phyloP scores from a whole-genome alignment of 306 rosid genomes.

The Ceratonia siliqua region DNA sequence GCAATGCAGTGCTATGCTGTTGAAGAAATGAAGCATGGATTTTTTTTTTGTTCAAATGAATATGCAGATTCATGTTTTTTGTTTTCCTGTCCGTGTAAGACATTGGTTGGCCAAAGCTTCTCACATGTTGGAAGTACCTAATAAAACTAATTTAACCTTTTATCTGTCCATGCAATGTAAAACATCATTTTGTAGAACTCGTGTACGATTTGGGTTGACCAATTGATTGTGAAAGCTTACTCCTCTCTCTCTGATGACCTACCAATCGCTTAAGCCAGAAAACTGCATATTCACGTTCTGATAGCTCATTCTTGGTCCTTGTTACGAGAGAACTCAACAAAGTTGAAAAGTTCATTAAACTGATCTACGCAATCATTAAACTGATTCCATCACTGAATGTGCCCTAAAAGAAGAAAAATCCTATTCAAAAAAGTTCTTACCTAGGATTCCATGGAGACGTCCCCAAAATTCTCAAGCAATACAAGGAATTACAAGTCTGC shows the following conservation, averaged over 20 bases:
- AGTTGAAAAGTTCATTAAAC: too few relatives aligned
- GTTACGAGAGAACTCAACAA: too few relatives aligned
- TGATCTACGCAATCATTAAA: too few relatives aligned
- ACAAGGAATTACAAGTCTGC: too few relatives aligned
- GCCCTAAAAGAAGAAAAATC: too few relatives aligned
- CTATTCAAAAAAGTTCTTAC: too few relatives aligned
- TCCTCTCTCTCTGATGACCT: not conserved
- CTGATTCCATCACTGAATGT: too few relatives aligned
- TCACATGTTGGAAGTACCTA: slow-evolving; percentile 57
- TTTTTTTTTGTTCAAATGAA: slow-evolving; percentile 38
- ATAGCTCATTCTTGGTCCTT: too few relatives aligned
- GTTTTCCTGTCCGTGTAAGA: slow-evolving; percentile 36
- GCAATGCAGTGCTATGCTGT: slow-evolving; percentile 82
- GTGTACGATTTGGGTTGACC: slow-evolving; percentile 35
- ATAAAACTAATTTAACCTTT: slow-evolving; percentile 43
- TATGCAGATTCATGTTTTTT: slow-evolving; percentile 32
- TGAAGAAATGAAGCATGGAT: slow-evolving; percentile 67
- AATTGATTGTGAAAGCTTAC: slow-evolving; percentile 30
- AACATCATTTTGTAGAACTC: slow-evolving; percentile 40
- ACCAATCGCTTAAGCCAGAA: not conserved
- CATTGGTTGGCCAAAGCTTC: slow-evolving; percentile 42
- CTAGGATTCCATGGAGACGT: too few relatives aligned
- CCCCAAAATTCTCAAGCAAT: too few relatives aligned
- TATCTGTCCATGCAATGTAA: slow-evolving; percentile 44
- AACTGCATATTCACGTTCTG: not conserved